phyloP scores from a whole-genome alignment of 116 monocot species.

The Cymodocea nodosa region DNA sequence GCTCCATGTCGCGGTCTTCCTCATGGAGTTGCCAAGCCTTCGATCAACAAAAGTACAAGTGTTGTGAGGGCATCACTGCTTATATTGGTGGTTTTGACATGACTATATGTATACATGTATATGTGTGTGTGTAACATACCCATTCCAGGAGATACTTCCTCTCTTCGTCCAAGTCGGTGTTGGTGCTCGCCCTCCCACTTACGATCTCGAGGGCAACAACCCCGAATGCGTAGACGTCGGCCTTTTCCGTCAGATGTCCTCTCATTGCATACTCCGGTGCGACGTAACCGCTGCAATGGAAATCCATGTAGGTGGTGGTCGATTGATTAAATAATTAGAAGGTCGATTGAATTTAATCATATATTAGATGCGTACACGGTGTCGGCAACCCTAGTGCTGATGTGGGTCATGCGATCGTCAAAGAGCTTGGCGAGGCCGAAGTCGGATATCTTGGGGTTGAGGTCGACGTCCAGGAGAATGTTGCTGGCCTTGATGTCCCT shows the following conservation, averaged over 20 bases:
- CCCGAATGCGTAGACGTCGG: background rate
- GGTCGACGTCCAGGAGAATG: conserved; percentile 42
- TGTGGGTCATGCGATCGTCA: conserved; percentile 53
- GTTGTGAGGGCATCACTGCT: background rate
- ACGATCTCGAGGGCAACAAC: conserved; percentile 2
- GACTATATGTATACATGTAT: background rate
- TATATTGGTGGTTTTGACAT: background rate
- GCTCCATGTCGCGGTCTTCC: background rate
- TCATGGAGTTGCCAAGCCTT: background rate
- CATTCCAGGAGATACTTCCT: conserved; percentile 1
- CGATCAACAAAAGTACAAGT: background rate
- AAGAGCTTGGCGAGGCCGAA: conserved; percentile 67
- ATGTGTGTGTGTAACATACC: background rate
- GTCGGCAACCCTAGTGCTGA: conserved; percentile 62
- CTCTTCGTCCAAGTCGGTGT: background rate
- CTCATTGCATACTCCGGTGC: background rate
- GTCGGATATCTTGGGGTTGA: conserved; percentile 67
- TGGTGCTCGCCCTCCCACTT: background rate
- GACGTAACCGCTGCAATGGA: background rate
- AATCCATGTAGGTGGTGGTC: background rate
- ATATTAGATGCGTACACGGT: conserved; percentile 39
- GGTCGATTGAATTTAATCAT: background rate
- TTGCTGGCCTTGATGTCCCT: conserved; percentile 64
- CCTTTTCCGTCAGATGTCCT: background rate
- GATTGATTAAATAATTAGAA: no score